Percentiles rank a stretch among this genome's conserved stretches.
Conservation (phyloP, 2,329 filamentous ascomycete genomes). For the Madurella fahalii region DNA sequence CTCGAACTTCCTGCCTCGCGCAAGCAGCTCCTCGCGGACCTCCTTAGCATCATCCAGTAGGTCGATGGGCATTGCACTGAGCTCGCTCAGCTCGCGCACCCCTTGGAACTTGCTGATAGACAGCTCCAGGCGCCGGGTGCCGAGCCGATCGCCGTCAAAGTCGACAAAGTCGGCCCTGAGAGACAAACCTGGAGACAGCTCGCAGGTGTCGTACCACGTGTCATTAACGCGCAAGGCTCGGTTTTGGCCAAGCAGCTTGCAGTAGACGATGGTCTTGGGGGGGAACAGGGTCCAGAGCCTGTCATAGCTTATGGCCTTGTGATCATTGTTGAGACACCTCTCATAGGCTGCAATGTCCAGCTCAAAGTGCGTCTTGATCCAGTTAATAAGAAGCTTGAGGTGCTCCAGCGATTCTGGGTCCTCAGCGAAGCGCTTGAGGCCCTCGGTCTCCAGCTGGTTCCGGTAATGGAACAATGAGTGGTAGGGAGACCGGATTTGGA, state of each 20-base stretch:
- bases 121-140: constrained; percentile 27
- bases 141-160: constrained; percentile 34
- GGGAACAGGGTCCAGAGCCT: constrained; percentile 23
- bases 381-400: constrained; percentile 28
- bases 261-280: constrained; percentile 18
- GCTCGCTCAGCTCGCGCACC: constrained; percentile 26
- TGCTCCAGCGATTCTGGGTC: constrained; percentile 27
- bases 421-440: constrained; percentile 27
- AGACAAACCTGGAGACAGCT: constrained; percentile 15
- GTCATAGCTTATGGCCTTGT: constrained; percentile 25
- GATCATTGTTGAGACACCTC: constrained; percentile 22
- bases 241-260: constrained; percentile 22
- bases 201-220: constrained; percentile 26
- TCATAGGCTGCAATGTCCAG: constrained; percentile 28
- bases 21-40: constrained; percentile 26
- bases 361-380: constrained; percentile 32
- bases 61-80: constrained; percentile 29
- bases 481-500: constrained; percentile 25
- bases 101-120: constrained; percentile 29
- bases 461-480: constrained; percentile 30
- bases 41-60: constrained; percentile 26
- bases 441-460: constrained; percentile 26
- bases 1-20: constrained; percentile 35
- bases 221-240: constrained; percentile 20
- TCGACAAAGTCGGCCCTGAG: constrained; percentile 30